Conservation (phyloP, 768 basidiomycete species). For the Hortiboletus flavorubellus region DNA sequence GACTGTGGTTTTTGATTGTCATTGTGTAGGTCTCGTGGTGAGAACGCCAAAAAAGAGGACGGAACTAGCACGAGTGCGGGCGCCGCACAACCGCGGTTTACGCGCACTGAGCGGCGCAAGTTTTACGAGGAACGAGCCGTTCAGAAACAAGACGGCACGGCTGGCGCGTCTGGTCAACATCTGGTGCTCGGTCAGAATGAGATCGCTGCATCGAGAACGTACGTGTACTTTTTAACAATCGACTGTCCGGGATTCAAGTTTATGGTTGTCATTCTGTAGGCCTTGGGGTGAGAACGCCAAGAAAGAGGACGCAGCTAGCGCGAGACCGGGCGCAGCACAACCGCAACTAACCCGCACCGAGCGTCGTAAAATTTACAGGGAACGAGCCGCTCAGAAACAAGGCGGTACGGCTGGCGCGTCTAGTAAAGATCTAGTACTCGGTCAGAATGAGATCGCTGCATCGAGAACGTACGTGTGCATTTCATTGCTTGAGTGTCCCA, state of each 20-base stretch:
- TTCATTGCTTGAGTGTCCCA: conserved; percentile 11
- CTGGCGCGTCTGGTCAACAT: too few species aligned
- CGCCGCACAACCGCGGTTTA: conserved; percentile 50
- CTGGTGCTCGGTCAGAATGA: conserved; percentile 27
- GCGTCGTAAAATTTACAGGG: conserved; percentile 80
- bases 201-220: too few species aligned
- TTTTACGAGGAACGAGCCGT: conserved; percentile 78
- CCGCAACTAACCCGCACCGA: conserved; percentile 69
- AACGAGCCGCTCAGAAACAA: conserved; percentile 52
- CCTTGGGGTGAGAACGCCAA: conserved; percentile 24
- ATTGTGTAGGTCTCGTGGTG: conserved; percentile 19
- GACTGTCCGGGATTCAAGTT: conserved; percentile 6
- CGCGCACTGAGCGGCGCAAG: conserved; percentile 69
- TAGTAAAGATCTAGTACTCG: too few species aligned
- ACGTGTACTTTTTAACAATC: conserved; percentile 2
- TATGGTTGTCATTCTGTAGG: conserved; percentile 11
- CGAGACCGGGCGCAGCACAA: conserved; percentile 27
- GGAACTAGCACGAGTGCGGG: conserved; percentile 26
- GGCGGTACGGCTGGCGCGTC: background rate
- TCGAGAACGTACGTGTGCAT: background rate
- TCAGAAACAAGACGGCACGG: conserved; percentile 32
- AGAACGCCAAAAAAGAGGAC: conserved; percentile 33
- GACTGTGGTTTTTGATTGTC: background rate
- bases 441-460: too few species aligned
- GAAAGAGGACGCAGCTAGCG: conserved; percentile 34